Conservation (phyloP, 768 basidiomycete species). For the Dacryopinax spathularia region DNA sequence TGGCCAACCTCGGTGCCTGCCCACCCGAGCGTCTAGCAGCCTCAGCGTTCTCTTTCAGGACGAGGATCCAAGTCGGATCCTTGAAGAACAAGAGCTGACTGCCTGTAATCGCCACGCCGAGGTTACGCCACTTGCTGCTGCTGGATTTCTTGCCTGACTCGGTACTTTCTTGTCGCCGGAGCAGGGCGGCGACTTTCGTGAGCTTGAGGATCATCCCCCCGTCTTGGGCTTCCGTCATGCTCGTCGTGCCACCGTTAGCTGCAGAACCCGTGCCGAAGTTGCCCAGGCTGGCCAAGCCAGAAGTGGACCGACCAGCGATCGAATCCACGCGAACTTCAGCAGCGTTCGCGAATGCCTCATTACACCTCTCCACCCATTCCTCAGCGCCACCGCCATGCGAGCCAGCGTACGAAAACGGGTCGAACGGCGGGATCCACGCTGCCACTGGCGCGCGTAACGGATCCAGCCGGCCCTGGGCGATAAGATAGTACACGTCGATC, state of each 20-base stretch:
- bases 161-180: slow-evolving; percentile 47
- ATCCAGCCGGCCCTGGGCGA: slow-evolving; percentile 57
- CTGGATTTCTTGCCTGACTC: slow-evolving; percentile 63
- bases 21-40: neutral
- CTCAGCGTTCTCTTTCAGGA: slow-evolving; percentile 27
- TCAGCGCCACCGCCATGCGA: slow-evolving; percentile 53
- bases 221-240: slow-evolving; percentile 9
- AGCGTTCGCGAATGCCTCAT: slow-evolving; percentile 43
- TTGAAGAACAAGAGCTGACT: slow-evolving; percentile 87
- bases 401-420: slow-evolving; percentile 54
- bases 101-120: slow-evolving; percentile 71
- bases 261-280: slow-evolving; percentile 4
- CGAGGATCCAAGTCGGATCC: slow-evolving; percentile 45
- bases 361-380: slow-evolving; percentile 38
- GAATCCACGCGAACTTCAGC: slow-evolving; percentile 38
- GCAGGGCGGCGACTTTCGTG: slow-evolving; percentile 66
- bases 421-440: slow-evolving; percentile 39
- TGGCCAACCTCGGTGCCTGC: slow-evolving; percentile 7
- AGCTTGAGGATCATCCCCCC: slow-evolving; percentile 40
- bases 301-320: slow-evolving; percentile 26
- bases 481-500: slow-evolving; percentile 85
- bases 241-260: neutral
- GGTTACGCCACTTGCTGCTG: slow-evolving; percentile 77
- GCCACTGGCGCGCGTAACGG: slow-evolving; percentile 57
- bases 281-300: neutral